Evolutionary conservation across 495 filamentous ascomycete species (phyloP), one percentile per base, ranked within the genome.

Genomic region (Chlorociboria aeruginascens): DNA sequence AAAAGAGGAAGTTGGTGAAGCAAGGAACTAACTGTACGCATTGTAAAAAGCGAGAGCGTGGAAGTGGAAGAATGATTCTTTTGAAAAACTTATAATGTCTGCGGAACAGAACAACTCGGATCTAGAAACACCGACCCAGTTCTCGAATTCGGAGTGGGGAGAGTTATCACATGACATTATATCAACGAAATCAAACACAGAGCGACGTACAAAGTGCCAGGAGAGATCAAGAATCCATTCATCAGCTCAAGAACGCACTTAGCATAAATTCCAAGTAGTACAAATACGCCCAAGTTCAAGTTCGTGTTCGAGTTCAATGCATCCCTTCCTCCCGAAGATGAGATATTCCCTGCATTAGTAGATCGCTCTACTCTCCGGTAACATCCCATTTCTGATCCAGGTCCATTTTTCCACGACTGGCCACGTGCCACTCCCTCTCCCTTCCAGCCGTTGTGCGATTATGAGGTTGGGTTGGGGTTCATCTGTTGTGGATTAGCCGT

Each of bases 381-480:
- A 40, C 45, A 42, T 41, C 51, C 43, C 50, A 53, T 41, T 42
- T 53, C 42, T 55, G 49, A 55, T 55, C 51, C 44, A 45, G 55
- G 53, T 30, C 33, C 30, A 36, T 53, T 49, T 44, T 51, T 42
- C 16, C 13, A 43, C 42, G 13, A 32, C 33, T 16, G 13, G 6
- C 51, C 40, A 40, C 20, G 20, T 41, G 52, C 45, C 51, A 48
- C 55, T 46, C 13, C 40, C 40, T 45, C 35, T 38, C 40, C 17
- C 46, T 17, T 39, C 52, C 33, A 41, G 31, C 42, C 56, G 32
- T 46, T 33, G 11, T 45, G 46, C 29, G 46, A 42, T 63, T 72
- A 77, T 39, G 73, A 54, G 40, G 71, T 71, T 33, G 76, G 77
- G 69, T 78, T 79, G 58, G 76, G 74, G 71, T 80, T 80, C 76